Conservation (phyloP, 371 early-diverging fungal species). For the Saksenaea oblongispora region DNA sequence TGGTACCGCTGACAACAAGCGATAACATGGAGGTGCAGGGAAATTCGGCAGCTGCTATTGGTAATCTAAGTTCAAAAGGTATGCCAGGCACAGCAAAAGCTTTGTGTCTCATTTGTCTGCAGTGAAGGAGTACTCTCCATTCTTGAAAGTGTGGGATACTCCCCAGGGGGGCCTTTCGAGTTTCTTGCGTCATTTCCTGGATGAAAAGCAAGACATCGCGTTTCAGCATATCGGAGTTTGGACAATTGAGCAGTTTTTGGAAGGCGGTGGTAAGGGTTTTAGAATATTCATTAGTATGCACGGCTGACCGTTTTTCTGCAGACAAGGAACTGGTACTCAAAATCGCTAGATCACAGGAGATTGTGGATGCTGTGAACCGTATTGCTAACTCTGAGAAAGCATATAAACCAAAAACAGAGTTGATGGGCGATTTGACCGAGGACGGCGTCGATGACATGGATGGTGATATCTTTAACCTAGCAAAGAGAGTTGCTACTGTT, state of each 20-base stretch:
- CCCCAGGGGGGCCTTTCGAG: conserved; percentile 72
- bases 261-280: conserved; percentile 53
- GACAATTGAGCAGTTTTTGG: conserved; percentile 86
- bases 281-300: background rate
- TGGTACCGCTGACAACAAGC: conserved; percentile 73
- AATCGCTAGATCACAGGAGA: conserved; percentile 32
- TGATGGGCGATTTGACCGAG: conserved; percentile 14
- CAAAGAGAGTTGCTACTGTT: conserved; percentile 36
- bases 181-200: conserved; percentile 73
- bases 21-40: conserved; percentile 77
- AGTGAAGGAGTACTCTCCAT: conserved; percentile 68
- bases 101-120: background rate
- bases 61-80: conserved; percentile 79
- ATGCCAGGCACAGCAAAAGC: conserved; percentile 1
- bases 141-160: conserved; percentile 67
- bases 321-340: conserved; percentile 34
- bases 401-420: conserved; percentile 13
- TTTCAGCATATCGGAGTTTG: conserved; percentile 90
- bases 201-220: conserved; percentile 66
- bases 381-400: conserved; percentile 30
- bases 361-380: conserved; percentile 34
- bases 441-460: conserved; percentile 41
- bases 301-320: background rate
- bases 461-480: conserved; percentile 44
- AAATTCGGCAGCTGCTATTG: conserved; percentile 85